phyloP scores from a whole-genome alignment of 176 grass and related monocot species.

The Rhynchospora tenuis region DNA sequence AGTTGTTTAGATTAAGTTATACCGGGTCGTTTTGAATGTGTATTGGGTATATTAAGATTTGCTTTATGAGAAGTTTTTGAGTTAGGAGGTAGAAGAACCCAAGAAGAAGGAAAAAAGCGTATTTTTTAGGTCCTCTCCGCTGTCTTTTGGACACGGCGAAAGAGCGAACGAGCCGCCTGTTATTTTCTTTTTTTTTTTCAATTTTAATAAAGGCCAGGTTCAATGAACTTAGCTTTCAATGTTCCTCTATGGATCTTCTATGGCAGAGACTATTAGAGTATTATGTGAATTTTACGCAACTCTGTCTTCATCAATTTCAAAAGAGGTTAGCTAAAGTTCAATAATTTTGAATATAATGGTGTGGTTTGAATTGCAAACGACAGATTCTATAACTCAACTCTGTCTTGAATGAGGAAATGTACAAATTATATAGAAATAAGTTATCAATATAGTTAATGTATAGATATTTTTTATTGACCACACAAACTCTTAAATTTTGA shows the following conservation, averaged over 20 bases:
- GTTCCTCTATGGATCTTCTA: neutral
- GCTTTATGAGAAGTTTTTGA: neutral
- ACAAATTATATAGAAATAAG: too few species aligned
- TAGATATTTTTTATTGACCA: too few species aligned
- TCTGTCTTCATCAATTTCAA: neutral
- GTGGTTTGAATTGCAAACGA: neutral
- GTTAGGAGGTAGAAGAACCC: neutral
- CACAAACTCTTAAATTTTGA: too few species aligned
- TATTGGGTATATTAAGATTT: neutral
- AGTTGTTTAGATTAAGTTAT: neutral
- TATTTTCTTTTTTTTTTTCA: neutral
- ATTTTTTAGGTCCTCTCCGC: neutral
- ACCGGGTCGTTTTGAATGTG: neutral
- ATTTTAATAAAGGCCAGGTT: constrained; percentile 42
- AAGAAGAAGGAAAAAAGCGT: neutral
- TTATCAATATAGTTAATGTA: too few species aligned
- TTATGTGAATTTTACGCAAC: neutral
- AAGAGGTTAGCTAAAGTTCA: neutral
- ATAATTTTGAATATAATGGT: neutral
- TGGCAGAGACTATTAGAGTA: neutral
- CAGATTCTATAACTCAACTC: too few species aligned
- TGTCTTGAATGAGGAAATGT: too few species aligned
- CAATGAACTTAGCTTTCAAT: constrained; percentile 43
- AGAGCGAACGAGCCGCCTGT: neutral
- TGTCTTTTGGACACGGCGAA: constrained; percentile 11